Base-by-base conservation (phyloP, 1,139 yeast species). In the Diutina ranongensis region DNA sequence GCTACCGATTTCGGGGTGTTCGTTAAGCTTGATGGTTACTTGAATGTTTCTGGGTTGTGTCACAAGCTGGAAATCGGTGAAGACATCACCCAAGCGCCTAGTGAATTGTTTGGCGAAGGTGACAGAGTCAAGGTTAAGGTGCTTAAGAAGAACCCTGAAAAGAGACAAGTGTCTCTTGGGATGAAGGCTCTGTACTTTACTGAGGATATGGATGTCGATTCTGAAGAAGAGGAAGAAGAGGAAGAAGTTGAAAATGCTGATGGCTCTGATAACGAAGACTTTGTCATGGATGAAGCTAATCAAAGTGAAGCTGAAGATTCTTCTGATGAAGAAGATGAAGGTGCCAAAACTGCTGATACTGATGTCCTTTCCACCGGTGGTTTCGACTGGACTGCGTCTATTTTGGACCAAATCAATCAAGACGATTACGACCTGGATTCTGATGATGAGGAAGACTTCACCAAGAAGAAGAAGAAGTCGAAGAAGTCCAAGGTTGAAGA, bases 381-480 rank as follows among this genome's bases (percentile, higher is more conserved):
- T 4, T 87, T 88, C 56, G 96, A 88, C 62, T 89, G 97, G 97
- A 84, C 95, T 45, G 94, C 95, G 5, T 81, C 87, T 41, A 80
- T 87, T 52, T 71, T 87, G 51, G 94, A 84, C 55, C 94, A 85
- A 63, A 83, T 82, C 22, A 80, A 74, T 50, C 82, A 74, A 18
- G 74, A 64, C 2, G 74, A 65, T 13, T 71, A 72, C 3, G 71
- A 75, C 1, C 72, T 71, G 8, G 81, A 76, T 16, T 82, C 76
- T 5, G 83, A 77, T 50, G 80, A 75, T 46, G 74, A n/a, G n/a
- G 70, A 72, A 40, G 68, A 67, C 49, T 64, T 65, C 49, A 63
- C 71, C 50, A 72, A 69, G 59, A 69, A 64, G 59, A 73, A 64
- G 54, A 72, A 64, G 59, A 75, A 65, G 62, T 67, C 70, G 54